Evolutionary conservation across 208 protist species (phyloP), one percentile per base, ranked within the genome.

Genomic region (Acanthamoeba culbertsoni): DNA sequence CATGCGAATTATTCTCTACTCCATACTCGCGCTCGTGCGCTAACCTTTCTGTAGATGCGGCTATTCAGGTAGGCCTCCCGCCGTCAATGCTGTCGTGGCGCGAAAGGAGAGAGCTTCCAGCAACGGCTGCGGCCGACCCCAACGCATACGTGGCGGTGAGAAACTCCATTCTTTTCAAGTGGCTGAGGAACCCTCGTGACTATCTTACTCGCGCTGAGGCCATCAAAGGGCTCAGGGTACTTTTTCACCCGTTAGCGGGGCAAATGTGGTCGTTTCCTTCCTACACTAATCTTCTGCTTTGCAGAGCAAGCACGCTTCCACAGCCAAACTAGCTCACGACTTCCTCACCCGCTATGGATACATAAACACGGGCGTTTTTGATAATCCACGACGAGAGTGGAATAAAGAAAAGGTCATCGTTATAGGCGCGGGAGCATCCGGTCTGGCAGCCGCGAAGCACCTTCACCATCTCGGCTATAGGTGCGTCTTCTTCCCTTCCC

Each of bases 261-360:
- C 42, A 68, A 68, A 33, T n/a, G 31, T 10, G 14, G 43, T n/a
- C 35, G 20, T 12, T 82, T 12, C 0, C 51, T 12, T 40, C 10
- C 7, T 42, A 31, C 28, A 12, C 51, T 82, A 3, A 48, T 53
- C 35, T 79, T 79, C 37, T 1, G n/a, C 8, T 33, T 33, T 26
- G 23, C 82, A 90, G 82, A 35, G 23, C 6, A 62, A 68, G 8
- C 55, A 71, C 53, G 82, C 55, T 12, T 33, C 46, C 18, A 90
- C 82, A 20, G 82, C 82, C 31, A 62, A 90, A 37, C 46, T 79
- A 12, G 88, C 88, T 4, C 88, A 92, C 48, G 88, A 92, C 33
- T 92, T 92, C 48, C 63, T 92, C 7, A 92, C 88, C n/a, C 88
- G 88, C 45, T 92, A 92, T 46, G 88, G 88, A 26, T 92, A 92